Evolutionary conservation across 2,329 filamentous ascomycete genomes (phyloP).

Genomic region (Penicillium hesseltinei): DNA sequence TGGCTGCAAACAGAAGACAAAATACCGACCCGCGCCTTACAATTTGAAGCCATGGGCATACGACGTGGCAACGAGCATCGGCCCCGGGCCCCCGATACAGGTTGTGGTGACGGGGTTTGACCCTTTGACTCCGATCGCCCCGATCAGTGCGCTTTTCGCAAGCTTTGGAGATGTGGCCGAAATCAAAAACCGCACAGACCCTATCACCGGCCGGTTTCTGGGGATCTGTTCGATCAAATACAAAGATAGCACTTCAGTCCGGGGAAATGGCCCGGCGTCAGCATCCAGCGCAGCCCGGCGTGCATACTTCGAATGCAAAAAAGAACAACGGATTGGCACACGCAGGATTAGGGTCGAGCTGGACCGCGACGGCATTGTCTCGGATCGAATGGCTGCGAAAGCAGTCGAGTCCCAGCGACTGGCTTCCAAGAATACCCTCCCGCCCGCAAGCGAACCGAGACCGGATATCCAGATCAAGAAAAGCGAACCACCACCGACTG

Average conservation of each 20-base stretch:
- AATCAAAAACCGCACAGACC: slow-evolving; percentile 92
- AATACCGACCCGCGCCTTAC: slow-evolving; percentile 74
- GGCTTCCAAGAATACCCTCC: slow-evolving; percentile 40
- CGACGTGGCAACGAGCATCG: slow-evolving; percentile 78
- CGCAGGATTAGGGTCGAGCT: slow-evolving; percentile 77
- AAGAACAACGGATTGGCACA: slow-evolving; percentile 75
- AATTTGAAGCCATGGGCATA: slow-evolving; percentile 77
- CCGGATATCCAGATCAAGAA: slow-evolving; percentile 44
- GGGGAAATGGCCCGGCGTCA: slow-evolving; percentile 55
- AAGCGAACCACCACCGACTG: slow-evolving; percentile 72
- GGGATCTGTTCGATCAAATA: slow-evolving; percentile 92
- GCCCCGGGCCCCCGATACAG: slow-evolving; percentile 83
- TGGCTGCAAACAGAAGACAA: slow-evolving; percentile 65
- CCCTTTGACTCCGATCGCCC: slow-evolving; percentile 71
- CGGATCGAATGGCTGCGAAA: slow-evolving; percentile 72
- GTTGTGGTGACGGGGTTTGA: slow-evolving; percentile 97
- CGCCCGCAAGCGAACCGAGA: slow-evolving; percentile 30
- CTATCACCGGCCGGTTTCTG: slow-evolving; percentile 87
- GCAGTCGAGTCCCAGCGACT: slow-evolving; percentile 67
- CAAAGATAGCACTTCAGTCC: slow-evolving; percentile 63
- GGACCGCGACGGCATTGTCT: slow-evolving; percentile 83
- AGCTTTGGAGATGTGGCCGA: slow-evolving; percentile 70
- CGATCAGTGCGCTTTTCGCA: slow-evolving; percentile 40
- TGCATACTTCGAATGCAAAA: slow-evolving; percentile 70
- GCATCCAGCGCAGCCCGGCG: slow-evolving; percentile 78